Evolutionary conservation across 192 early-diverging fungal species (phyloP), one percentile per base, ranked within the genome.

Genomic region (Gamsiella multidivaricata): DNA sequence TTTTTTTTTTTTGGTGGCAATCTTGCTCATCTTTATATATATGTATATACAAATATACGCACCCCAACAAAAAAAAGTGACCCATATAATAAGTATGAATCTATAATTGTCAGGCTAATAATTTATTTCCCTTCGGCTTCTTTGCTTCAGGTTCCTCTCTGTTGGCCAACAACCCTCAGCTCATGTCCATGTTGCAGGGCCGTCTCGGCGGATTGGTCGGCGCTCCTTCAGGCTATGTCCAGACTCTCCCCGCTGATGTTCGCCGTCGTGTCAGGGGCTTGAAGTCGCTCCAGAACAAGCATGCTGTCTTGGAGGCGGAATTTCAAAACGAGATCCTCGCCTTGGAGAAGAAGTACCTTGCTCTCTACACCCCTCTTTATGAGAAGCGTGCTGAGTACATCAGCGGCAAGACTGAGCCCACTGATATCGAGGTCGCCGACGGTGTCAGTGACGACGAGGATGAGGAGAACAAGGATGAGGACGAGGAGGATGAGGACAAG

Each of bases 291-390:
- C 96, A 97, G 88, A 83, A 89, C 64, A 89, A 97, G 86, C 95
- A 96, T 75, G 80, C 87, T 34, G 89, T 87, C 20, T 82, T 98
- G 20, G 95, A 97, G 82, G 83, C 88, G 51, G 85, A 95, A 83
- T 95, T 98, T 88, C 92, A 93, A 56, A 90, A 95, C 75, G 97
- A 99, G 86, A 91, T 99, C 63, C 81, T 94, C 26, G 94, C 86
- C 46, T 83, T 99, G 31, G 98, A 99, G 84, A 98, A 98, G 88
- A 98, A 98, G 81, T 99, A 96, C 84, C 87, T 89, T 46, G 82
- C 80, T 43, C 79, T 90, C 72, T 95, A 97, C 79, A 86, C 89
- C 62, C 97, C 98, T 25, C 83, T 98, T 32, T 98, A 96, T 78
- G 90, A 93, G 69, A 91, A 94, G 89, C 95, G 97, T 70, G 82